Conservation (phyloP, 306 rosid genomes). For the Vicia faba region DNA sequence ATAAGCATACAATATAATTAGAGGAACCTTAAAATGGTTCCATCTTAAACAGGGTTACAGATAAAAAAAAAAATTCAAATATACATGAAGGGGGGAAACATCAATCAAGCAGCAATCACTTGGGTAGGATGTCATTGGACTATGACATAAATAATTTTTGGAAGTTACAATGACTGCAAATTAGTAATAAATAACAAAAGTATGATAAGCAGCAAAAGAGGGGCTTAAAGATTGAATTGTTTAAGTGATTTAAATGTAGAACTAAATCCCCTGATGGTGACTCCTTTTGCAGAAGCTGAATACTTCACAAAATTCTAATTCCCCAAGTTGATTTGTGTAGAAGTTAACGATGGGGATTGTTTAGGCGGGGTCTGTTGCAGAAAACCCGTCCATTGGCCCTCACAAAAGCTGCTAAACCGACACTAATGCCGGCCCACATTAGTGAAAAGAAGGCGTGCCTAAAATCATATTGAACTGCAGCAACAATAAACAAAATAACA, state of each 20-base stretch:
- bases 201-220: slow-evolving; percentile 36
- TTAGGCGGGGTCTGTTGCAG: slow-evolving; percentile 92
- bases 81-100: slow-evolving; percentile 40
- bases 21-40: slow-evolving; percentile 17
- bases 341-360: slow-evolving; percentile 61
- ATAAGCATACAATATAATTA: slow-evolving; percentile 28
- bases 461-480: slow-evolving; percentile 72
- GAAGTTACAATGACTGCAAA: slow-evolving; percentile 38
- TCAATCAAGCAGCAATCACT: slow-evolving; percentile 33
- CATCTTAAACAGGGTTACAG: slow-evolving; percentile 25
- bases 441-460: slow-evolving; percentile 81
- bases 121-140: slow-evolving; percentile 32
- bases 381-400: slow-evolving; percentile 87
- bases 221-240: slow-evolving; percentile 35
- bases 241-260: slow-evolving; percentile 32
- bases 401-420: slow-evolving; percentile 79
- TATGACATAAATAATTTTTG: slow-evolving; percentile 33
- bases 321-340: slow-evolving; percentile 7
- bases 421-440: slow-evolving; percentile 81
- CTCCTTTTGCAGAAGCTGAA: slow-evolving; percentile 40
- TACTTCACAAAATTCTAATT: slow-evolving; percentile 25
- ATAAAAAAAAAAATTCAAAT: slow-evolving; percentile 30
- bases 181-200: slow-evolving; percentile 39
- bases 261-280: slow-evolving; percentile 27
- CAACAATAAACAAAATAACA: slow-evolving; percentile 18